These are phyloP conservation scores for Mimosa pudica DNA, from an alignment of 306 rosid genomes.

Conservation along the genomic window DNA sequence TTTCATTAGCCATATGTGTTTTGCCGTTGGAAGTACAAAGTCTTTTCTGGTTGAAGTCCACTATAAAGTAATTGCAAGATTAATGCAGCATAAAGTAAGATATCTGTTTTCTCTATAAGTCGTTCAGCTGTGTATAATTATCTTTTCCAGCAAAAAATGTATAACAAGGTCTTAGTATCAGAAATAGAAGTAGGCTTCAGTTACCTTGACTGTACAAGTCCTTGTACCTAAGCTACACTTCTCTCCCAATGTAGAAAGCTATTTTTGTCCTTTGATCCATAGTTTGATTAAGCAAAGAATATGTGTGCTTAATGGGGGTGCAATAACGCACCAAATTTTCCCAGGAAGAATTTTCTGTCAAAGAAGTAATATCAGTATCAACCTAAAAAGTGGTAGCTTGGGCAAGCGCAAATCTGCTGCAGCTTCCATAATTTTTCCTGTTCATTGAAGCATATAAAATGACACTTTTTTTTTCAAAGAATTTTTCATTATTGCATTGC, in stretches of 20 bases:
- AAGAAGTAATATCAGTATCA: background rate
- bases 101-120: conserved; percentile 15
- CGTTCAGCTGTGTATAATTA: conserved; percentile 7
- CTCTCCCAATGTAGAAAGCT: conserved; percentile 4
- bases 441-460: conserved; percentile 1
- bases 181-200: conserved; percentile 19
- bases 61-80: background rate
- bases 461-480: conserved; percentile 15
- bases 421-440: background rate
- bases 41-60: background rate
- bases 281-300: conserved; percentile 25
- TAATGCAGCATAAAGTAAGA: background rate
- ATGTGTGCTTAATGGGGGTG: conserved; percentile 1
- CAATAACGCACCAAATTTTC: conserved; percentile 10
- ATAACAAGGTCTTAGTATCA: conserved; percentile 8
- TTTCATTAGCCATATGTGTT: background rate
- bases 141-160: background rate
- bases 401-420: background rate
- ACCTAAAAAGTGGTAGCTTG: conserved; percentile 1
- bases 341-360: background rate
- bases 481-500: conserved; percentile 10
- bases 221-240: background rate
- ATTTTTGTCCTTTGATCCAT: conserved; percentile 24
- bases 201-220: background rate
- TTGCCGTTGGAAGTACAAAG: background rate